A percentile compares a stretch with the other conserved stretches of the same genome.
phyloP scores from a whole-genome alignment of 306 rosid species.

The Phaseolus lunatus region DNA sequence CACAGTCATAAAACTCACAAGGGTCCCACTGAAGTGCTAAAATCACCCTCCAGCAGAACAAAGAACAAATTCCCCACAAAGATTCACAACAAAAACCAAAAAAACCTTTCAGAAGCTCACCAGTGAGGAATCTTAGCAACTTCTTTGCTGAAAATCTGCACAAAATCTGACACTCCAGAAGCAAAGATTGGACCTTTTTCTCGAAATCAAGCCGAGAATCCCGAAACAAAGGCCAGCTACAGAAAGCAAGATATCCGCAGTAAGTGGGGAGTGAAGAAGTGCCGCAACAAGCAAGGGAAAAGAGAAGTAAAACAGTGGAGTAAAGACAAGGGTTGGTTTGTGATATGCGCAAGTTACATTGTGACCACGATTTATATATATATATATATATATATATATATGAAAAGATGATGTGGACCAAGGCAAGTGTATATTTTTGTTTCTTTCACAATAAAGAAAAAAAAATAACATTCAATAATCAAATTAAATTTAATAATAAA shows the following conservation, averaged over 20 bases:
- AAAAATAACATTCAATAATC: background rate
- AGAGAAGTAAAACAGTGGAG: conserved; percentile 16
- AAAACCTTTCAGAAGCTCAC: conserved; percentile 30
- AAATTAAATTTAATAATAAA: background rate
- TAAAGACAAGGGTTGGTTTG: conserved; percentile 40
- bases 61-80: conserved; percentile 27
- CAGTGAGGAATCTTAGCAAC: conserved; percentile 43
- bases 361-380: background rate
- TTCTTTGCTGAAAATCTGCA: conserved; percentile 49
- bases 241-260: conserved; percentile 28
- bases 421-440: background rate
- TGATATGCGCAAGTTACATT: background rate
- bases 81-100: conserved; percentile 1
- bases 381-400: background rate
- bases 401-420: background rate
- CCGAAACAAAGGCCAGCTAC: conserved; percentile 46
- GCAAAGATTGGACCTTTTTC: conserved; percentile 42
- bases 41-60: conserved; percentile 25
- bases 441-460: background rate
- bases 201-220: conserved; percentile 42
- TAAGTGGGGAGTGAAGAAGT: conserved; percentile 18
- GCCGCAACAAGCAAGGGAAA: background rate
- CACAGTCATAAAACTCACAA: conserved; percentile 22
- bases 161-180: conserved; percentile 39
- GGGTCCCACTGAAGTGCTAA: conserved; percentile 26